A percentile compares a stretch with the other conserved stretches of the same genome.
Conservation (phyloP, 2,329 filamentous ascomycete genomes). For the Trichoderma breve region DNA sequence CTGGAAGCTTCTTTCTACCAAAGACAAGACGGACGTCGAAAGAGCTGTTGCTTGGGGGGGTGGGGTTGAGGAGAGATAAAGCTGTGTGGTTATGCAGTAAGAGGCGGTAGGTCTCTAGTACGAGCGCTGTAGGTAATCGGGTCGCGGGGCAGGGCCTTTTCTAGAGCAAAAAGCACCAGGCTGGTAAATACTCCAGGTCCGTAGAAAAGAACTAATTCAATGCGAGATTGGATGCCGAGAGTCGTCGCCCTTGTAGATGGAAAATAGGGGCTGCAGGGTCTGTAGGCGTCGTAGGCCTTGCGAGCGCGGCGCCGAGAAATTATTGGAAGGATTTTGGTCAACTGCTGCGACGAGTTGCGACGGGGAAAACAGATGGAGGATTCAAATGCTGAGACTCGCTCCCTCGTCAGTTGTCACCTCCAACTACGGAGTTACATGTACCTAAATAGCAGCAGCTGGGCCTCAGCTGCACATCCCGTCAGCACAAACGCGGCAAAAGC, state of each 20-base stretch:
- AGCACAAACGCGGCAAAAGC: neutral
- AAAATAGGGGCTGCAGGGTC: constrained; percentile 4
- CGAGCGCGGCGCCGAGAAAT: neutral
- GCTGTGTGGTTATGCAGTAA: neutral
- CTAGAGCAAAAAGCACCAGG: neutral
- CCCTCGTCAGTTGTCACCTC: neutral
- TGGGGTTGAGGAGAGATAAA: neutral
- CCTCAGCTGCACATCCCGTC: neutral
- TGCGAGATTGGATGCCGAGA: neutral
- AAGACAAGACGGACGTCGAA: neutral
- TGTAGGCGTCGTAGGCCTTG: neutral
- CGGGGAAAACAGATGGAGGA: neutral
- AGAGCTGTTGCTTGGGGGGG: neutral
- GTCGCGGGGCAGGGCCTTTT: neutral
- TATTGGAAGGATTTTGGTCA: neutral
- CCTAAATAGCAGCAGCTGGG: neutral
- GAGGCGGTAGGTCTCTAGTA: neutral
- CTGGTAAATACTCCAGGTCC: neutral
- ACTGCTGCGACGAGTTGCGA: neutral
- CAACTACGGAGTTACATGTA: neutral
- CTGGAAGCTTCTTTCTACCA: neutral
- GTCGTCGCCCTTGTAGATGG: neutral
- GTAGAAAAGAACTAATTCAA: neutral
- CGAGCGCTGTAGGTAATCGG: neutral
- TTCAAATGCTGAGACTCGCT: neutral